Evolutionary conservation across 768 basidiomycete genomes (phyloP).

Genomic region (Gloeopeniophorella convolvens): DNA sequence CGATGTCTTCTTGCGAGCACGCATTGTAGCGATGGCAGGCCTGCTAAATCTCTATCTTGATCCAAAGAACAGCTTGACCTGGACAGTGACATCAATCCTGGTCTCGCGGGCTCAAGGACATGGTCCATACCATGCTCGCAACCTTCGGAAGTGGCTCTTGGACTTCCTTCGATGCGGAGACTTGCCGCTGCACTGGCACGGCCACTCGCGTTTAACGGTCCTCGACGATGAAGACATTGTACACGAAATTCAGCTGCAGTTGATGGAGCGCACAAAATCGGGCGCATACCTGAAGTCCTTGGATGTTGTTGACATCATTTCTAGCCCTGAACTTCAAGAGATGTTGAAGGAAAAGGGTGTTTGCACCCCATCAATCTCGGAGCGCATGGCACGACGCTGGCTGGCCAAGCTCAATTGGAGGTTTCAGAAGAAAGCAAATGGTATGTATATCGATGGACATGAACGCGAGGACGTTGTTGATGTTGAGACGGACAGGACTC

Average conservation of each 20-base stretch:
- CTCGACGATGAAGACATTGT: constrained; percentile 29
- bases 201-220: background rate
- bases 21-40: constrained; percentile 29
- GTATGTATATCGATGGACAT: constrained; percentile 35
- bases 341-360: constrained; percentile 34
- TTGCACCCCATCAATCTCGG: constrained; percentile 25
- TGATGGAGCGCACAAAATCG: constrained; percentile 20
- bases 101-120: constrained; percentile 26
- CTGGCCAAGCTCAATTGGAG: constrained; percentile 31
- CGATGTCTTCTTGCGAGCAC: constrained; percentile 27
- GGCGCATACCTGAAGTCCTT: constrained; percentile 18
- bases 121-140: constrained; percentile 26
- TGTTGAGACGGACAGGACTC: too few species aligned
- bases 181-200: constrained; percentile 27
- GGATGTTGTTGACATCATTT: constrained; percentile 17
- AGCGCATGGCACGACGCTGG: constrained; percentile 35
- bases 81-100: constrained; percentile 30
- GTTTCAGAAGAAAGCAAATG: constrained; percentile 27
- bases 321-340: constrained; percentile 4
- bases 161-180: constrained; percentile 21
- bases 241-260: constrained; percentile 24
- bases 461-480: constrained; percentile 32
- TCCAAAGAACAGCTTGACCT: constrained; percentile 27
- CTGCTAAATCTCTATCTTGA: constrained; percentile 33
- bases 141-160: constrained; percentile 29